These are phyloP conservation scores for Neofusicoccum parvum DNA, from an alignment of 2,329 filamentous ascomycete species.

Conservation along the genomic window DNA sequence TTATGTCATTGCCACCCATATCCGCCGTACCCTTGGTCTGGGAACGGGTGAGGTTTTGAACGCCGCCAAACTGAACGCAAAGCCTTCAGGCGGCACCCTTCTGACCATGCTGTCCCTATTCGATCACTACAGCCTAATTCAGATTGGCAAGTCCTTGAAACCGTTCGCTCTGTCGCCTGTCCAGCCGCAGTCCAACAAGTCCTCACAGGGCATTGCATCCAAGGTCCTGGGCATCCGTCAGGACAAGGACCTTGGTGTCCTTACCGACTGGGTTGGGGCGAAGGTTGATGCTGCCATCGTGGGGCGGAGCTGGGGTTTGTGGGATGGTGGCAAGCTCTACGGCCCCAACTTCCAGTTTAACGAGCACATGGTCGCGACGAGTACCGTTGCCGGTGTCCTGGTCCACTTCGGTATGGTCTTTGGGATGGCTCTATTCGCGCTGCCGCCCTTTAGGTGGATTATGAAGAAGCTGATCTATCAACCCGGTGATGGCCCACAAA, in stretches of 20 bases:
- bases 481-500: conserved; percentile 54
- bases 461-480: conserved; percentile 50
- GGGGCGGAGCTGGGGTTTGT: conserved; percentile 61
- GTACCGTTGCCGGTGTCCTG: conserved; percentile 49
- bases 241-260: conserved; percentile 59
- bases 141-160: conserved; percentile 50
- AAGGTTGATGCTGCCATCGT: conserved; percentile 59
- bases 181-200: conserved; percentile 38
- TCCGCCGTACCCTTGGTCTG: conserved; percentile 55
- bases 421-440: conserved; percentile 46
- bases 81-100: conserved; percentile 60
- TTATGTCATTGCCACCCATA: conserved; percentile 54
- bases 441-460: conserved; percentile 58
- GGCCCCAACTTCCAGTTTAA: conserved; percentile 60
- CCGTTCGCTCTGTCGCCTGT: conserved; percentile 56
- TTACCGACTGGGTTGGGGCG: conserved; percentile 58
- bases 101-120: conserved; percentile 65
- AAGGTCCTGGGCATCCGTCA: conserved; percentile 55
- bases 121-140: conserved; percentile 48
- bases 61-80: conserved; percentile 55
- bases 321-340: conserved; percentile 45
- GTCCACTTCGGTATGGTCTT: conserved; percentile 53
- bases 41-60: conserved; percentile 55
- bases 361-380: conserved; percentile 58
- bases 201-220: conserved; percentile 37